Evolutionary conservation across 2,329 filamentous ascomycete genomes (phyloP).

Genomic region (Golovinomyces cichoracearum): DNA sequence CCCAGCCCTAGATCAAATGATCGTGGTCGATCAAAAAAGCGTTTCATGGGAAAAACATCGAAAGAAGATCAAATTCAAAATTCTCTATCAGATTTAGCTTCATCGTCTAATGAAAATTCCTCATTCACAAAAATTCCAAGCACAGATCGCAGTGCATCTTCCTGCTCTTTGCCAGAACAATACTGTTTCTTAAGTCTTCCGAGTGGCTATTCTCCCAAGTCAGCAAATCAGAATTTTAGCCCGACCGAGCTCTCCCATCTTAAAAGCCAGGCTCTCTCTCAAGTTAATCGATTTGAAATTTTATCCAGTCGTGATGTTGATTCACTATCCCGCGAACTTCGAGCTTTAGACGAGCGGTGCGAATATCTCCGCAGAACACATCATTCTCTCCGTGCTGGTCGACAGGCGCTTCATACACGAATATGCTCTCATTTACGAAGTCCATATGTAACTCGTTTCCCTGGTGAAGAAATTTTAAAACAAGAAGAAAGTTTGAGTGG

Average conservation of each 20-base stretch:
- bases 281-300: slow-evolving; percentile 39
- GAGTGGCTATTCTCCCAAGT: slow-evolving; percentile 26
- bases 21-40: slow-evolving; percentile 32
- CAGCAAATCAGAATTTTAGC: slow-evolving; percentile 25
- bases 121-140: background rate
- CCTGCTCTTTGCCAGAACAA: slow-evolving; percentile 15
- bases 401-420: slow-evolving; percentile 48
- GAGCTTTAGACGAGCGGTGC: slow-evolving; percentile 48
- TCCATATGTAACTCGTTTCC: slow-evolving; percentile 43
- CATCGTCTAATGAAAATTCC: background rate
- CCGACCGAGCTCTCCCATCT: slow-evolving; percentile 24
- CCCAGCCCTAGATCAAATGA: slow-evolving; percentile 24
- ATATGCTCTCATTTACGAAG: slow-evolving; percentile 56
- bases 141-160: background rate
- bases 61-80: background rate
- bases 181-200: slow-evolving; percentile 35
- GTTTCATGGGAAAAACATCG: slow-evolving; percentile 18
- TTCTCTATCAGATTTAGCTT: background rate
- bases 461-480: slow-evolving; percentile 47
- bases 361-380: slow-evolving; percentile 57
- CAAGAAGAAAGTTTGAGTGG: slow-evolving; percentile 58
- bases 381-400: slow-evolving; percentile 45
- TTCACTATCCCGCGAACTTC: slow-evolving; percentile 42
- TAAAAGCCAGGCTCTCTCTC: slow-evolving; percentile 33
- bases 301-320: slow-evolving; percentile 36